Conservation (phyloP, 2,329 filamentous ascomycete genomes). For the Fusarium chuoi region DNA sequence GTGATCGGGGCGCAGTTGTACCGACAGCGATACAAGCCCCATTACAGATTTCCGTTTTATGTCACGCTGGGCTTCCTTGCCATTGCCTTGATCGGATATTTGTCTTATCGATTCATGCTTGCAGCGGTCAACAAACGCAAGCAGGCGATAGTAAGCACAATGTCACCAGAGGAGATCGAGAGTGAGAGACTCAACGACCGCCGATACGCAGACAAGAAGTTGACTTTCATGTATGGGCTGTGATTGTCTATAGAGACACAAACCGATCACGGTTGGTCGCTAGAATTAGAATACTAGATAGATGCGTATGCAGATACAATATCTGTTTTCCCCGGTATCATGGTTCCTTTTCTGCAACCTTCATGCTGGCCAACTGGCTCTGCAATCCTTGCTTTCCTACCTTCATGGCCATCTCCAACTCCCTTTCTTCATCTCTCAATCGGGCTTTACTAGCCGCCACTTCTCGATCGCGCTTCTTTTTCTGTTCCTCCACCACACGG, state of each 20-base stretch:
- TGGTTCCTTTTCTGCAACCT: conserved; percentile 35
- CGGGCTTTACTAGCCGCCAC: conserved; percentile 69
- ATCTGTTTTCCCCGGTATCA: conserved; percentile 16
- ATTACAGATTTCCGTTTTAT: conserved; percentile 42
- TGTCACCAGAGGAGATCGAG: conserved; percentile 40
- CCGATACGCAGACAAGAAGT: conserved; percentile 44
- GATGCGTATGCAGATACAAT: conserved; percentile 5
- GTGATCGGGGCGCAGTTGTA: conserved; percentile 43
- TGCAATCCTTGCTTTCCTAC: conserved; percentile 74
- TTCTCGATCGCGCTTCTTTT: conserved; percentile 66
- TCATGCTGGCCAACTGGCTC: conserved; percentile 62
- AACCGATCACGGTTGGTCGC: neutral
- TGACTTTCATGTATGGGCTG: conserved; percentile 44
- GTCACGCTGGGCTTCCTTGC: conserved; percentile 39
- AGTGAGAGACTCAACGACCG: conserved; percentile 40
- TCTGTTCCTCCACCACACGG: conserved; percentile 70
- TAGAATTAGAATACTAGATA: conserved; percentile 14
- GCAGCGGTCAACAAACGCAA: conserved; percentile 37
- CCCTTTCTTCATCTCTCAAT: conserved; percentile 73
- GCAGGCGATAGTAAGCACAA: conserved; percentile 18
- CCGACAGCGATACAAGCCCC: conserved; percentile 35
- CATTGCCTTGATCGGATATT: conserved; percentile 37
- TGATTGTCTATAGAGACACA: conserved; percentile 7
- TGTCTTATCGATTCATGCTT: conserved; percentile 38
- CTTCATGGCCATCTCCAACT: conserved; percentile 75